Percentiles rank a stretch among this genome's conserved stretches.
phyloP scores from a whole-genome alignment of 257 asterid genomes.

The Ligustrum vulgare region DNA sequence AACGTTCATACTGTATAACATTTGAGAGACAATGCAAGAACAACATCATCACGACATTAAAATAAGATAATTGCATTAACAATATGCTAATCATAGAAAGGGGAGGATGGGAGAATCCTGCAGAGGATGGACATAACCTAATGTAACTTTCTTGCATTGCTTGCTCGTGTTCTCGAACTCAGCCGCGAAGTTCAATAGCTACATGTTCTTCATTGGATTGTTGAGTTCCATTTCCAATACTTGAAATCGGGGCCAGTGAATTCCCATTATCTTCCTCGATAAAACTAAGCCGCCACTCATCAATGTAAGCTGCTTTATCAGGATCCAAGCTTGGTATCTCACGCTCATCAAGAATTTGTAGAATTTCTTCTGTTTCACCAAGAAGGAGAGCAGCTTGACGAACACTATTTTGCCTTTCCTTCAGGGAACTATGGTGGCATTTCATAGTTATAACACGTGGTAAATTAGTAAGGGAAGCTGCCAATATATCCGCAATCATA shows the following conservation, averaged over 20 bases:
- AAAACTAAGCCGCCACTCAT: conserved; percentile 38
- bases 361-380: conserved; percentile 32
- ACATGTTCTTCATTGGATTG: neutral
- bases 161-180: no score
- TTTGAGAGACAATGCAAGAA: neutral
- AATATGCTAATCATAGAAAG: neutral
- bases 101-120: neutral
- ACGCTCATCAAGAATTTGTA: conserved; percentile 23
- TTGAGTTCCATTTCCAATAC: neutral
- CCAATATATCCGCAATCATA: conserved; percentile 40
- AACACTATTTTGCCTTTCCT: conserved; percentile 36
- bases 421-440: conserved; percentile 23
- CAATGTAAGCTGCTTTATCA: conserved; percentile 2
- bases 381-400: conserved; percentile 25
- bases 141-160: neutral
- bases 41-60: no score
- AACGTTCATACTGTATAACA: neutral
- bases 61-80: neutral
- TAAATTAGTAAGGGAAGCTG: conserved; percentile 44
- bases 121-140: neutral
- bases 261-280: neutral
- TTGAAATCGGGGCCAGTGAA: neutral
- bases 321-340: no score
- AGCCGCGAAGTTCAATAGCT: neutral
- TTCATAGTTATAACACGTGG: conserved; percentile 14